A percentile compares a stretch with the other conserved stretches of the same genome.
phyloP scores from a whole-genome alignment of 345 rosid genomes.

The Rhizophora mangle region DNA sequence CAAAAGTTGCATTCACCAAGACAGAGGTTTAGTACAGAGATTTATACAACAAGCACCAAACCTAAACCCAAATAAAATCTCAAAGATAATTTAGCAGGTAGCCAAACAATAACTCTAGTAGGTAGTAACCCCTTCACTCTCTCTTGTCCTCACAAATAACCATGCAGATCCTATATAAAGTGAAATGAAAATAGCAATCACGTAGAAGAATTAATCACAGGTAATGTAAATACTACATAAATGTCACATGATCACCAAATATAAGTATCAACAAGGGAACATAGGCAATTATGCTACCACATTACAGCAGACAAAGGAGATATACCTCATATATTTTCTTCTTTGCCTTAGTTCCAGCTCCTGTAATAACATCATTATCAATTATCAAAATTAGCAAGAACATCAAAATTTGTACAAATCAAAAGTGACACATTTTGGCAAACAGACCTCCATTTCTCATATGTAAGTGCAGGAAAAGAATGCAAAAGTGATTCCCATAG shows the following conservation, averaged over 20 bases:
- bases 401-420: background rate
- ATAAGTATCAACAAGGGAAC: background rate
- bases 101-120: background rate
- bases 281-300: background rate
- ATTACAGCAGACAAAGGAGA: slow-evolving; percentile 1
- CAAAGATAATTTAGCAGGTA: no score
- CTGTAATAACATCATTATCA: slow-evolving; percentile 22
- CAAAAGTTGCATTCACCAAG: no score
- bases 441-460: no score
- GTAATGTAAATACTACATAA: no score
- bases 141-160: background rate
- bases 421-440: no score
- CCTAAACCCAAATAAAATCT: no score
- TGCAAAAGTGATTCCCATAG: no score
- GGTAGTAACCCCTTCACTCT: background rate
- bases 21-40: no score
- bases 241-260: background rate
- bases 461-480: no score
- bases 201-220: background rate
- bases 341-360: slow-evolving; percentile 28
- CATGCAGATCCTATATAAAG: background rate
- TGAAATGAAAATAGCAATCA: background rate
- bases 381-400: background rate
- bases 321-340: slow-evolving; percentile 38
- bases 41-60: no score